Evolutionary conservation across 2,329 filamentous ascomycete species (phyloP), one percentile per base, ranked within the genome.

Genomic region (Fusarium temperatum): DNA sequence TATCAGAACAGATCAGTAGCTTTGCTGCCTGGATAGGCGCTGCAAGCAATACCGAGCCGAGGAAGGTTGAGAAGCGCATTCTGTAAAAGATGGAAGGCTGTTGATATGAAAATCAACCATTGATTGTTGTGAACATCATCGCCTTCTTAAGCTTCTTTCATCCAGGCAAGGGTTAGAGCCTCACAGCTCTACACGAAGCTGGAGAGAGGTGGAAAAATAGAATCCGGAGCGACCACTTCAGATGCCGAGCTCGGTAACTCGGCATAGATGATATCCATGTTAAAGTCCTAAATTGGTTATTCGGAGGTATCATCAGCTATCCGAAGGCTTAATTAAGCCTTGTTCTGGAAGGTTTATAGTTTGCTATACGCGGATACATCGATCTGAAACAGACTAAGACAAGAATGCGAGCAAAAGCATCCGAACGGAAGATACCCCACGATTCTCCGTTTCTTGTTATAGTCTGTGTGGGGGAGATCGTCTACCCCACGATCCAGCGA

Each of bases 101-200:
- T n/a, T n/a, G n/a, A n/a, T n/a, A n/a, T n/a, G n/a, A n/a, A n/a
- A n/a, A n/a, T n/a, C n/a, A n/a, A n/a, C n/a, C n/a, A n/a, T n/a
- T n/a, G n/a, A n/a, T n/a, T n/a, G n/a, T n/a, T n/a, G n/a, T n/a
- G n/a, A n/a, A n/a, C n/a, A n/a, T n/a, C n/a, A n/a, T n/a, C n/a
- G n/a, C n/a, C n/a, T n/a, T n/a, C n/a, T 50, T 48, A 30, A 30
- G 1, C 0, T 3, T 17, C 3, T 17, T 50, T 1, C 14, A 6
- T 8, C 9, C 0, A 9, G 6, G 28, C 6, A 50, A 50, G 47
- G 10, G 10, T 13, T 0, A 14, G 1, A 12, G 28, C 9, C n/a
- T 32, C 3, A 13, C 10, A 3, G 0, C 28, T 50, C 1, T n/a
- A 30, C 1, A 12, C 2, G 1, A 50, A 50, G 28, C 47, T 50